Evolutionary conservation across 1,139 yeast species (phyloP).

Genomic region (Saccharomyces hybrid): DNA sequence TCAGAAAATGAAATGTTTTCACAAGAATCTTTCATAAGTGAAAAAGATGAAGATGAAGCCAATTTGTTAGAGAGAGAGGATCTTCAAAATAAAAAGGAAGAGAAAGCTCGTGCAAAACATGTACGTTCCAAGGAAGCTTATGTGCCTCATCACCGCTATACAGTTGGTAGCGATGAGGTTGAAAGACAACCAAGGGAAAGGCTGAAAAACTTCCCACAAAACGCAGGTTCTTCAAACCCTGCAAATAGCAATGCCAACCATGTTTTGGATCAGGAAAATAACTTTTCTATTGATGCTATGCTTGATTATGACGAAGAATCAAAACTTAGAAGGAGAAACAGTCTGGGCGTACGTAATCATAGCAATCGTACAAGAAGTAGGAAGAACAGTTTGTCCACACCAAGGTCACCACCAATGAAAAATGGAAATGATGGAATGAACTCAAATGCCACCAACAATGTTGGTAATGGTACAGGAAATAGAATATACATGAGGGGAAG

Average conservation of each 20-base stretch:
- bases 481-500: conserved; percentile 10
- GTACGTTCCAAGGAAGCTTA: neutral
- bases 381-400: conserved; percentile 2
- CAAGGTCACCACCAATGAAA: conserved; percentile 8
- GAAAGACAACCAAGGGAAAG: conserved; percentile 3
- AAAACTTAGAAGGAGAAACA: neutral
- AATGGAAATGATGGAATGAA: conserved; percentile 3
- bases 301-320: conserved; percentile 10
- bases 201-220: conserved; percentile 4
- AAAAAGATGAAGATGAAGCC: conserved; percentile 11
- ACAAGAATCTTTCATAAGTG: conserved; percentile 15
- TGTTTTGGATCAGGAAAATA: conserved; percentile 4
- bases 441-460: conserved; percentile 7
- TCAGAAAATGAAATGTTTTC: conserved; percentile 12
- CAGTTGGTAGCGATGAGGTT: neutral
- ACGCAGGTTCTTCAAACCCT: conserved; percentile 3
- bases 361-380: conserved; percentile 3
- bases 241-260: neutral
- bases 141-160: conserved; percentile 1
- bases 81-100: neutral
- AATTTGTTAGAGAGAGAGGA: conserved; percentile 1
- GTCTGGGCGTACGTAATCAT: conserved; percentile 2
- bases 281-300: conserved; percentile 16
- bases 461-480: conserved; percentile 2
- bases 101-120: neutral